Evolutionary conservation across 495 filamentous ascomycete species (phyloP), one percentile per base, ranked within the genome.

Genomic region (Talaromyces adpressus): DNA sequence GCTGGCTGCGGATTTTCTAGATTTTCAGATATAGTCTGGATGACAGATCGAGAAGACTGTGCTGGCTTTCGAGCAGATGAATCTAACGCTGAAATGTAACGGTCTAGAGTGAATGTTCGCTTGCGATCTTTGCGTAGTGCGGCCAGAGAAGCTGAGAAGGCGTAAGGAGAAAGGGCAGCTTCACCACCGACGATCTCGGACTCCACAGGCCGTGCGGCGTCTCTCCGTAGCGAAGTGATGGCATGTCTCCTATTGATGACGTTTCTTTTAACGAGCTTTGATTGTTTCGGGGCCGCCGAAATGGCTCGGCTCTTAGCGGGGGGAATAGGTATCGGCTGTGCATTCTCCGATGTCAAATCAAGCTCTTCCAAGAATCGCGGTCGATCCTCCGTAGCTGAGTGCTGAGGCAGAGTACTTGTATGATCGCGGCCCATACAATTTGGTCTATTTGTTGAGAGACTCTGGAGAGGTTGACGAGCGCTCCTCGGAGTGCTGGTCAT

Each of bases 201-300:
- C 68, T 75, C 70, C 72, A 85, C 66, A 77, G 73, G 66, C 6
- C 77, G 68, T 56, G 66, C 63, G 36, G 56, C 60, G 45, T 69
- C 76, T 54, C 77, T 72, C 23, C 61, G 70, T 18, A 79, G 62
- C 20, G 77, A 75, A 41, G 72, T 68, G 18, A 79, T 68, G 1
- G 63, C 74, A 62, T 71, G 41, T 39, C 76, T 76, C 34, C 76
- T 69, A 41, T 65, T 72, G 57, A 77, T 54, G 51, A 79, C 61
- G 76, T 76, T 79, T 58, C 73, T 72, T 29, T 73, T 67, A 6
- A 73, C 72, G 57, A 61, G 62, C 22, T 69, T 69, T 2, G 54
- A 32, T 4, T 67, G 57, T 32, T 47, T 64, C 7, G 25, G 49
- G 4, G 57, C 22, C 5, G 18, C 29, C 4, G 16, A n/a, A 18